Evolutionary conservation across 1,284 basidiomycete species (phyloP).

Genomic region (Ustilago trichophora): DNA sequence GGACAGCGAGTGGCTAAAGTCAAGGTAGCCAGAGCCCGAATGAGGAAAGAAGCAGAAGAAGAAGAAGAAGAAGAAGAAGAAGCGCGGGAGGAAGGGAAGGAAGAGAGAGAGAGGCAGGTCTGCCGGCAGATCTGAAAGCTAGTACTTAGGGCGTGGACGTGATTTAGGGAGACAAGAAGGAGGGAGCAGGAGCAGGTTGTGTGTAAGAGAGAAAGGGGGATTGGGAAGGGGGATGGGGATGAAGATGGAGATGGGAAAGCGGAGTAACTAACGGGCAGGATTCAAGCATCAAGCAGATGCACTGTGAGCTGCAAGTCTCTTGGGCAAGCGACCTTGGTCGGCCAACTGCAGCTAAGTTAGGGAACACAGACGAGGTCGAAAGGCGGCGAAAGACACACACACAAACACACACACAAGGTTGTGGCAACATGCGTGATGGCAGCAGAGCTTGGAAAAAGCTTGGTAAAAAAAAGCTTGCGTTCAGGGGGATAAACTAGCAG

Average conservation of each 20-base stretch:
- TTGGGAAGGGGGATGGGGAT: not conserved
- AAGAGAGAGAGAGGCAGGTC: slow-evolving; percentile 2
- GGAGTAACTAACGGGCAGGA: not conserved
- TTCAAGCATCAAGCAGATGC: too few relatives aligned
- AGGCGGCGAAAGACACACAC: too few relatives aligned
- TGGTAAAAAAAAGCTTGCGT: too few relatives aligned
- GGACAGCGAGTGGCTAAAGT: not conserved
- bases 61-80: not conserved
- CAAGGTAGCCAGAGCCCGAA: not conserved
- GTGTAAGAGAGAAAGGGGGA: too few relatives aligned
- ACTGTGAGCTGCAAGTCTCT: too few relatives aligned
- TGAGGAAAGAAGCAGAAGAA: not conserved
- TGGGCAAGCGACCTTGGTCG: too few relatives aligned
- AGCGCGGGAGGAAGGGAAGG: not conserved
- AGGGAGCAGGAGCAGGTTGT: not conserved
- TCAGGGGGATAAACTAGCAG: too few relatives aligned
- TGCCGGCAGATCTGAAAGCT: slow-evolving; percentile 10
- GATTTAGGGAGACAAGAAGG: not conserved
- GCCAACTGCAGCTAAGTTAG: too few relatives aligned
- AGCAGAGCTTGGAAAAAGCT: too few relatives aligned
- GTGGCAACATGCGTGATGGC: too few relatives aligned
- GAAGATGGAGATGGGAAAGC: slow-evolving; percentile 1
- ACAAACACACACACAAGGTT: too few relatives aligned
- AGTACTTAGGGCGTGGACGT: not conserved
- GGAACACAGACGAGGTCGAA: too few relatives aligned